Evolutionary conservation across 805 yeast genomes (phyloP).

Genomic region (Tetrapisispora namnaoensis): DNA sequence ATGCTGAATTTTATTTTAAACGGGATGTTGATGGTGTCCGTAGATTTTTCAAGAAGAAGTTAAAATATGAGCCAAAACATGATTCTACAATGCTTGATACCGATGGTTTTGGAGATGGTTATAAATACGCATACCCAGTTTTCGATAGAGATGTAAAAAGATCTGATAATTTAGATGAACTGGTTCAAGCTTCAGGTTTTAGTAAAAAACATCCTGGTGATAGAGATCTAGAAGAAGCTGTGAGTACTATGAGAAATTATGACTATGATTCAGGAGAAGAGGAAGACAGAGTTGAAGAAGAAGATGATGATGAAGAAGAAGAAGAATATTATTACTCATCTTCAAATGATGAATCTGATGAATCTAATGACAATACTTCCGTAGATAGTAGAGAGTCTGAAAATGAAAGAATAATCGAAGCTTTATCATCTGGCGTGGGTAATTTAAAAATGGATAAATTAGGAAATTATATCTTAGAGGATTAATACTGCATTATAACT

Average conservation of each 20-base stretch:
- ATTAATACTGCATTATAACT: conserved; percentile 5
- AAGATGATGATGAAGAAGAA: conserved; percentile 35
- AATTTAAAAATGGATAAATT: conserved; percentile 71
- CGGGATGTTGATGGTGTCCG: conserved; percentile 90
- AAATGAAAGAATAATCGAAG: conserved; percentile 58
- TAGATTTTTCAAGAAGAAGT: conserved; percentile 68
- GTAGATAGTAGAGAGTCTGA: conserved; percentile 34
- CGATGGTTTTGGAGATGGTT: conserved; percentile 78
- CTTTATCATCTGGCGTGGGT: conserved; percentile 51
- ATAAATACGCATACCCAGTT: conserved; percentile 63
- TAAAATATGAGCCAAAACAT: conserved; percentile 58
- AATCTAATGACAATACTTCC: conserved; percentile 23
- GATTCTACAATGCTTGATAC: conserved; percentile 67
- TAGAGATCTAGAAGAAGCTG: conserved; percentile 68
- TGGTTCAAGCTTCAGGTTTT: conserved; percentile 86
- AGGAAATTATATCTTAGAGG: conserved; percentile 69
- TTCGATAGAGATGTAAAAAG: conserved; percentile 70
- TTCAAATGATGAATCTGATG: conserved; percentile 21
- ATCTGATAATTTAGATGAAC: conserved; percentile 61
- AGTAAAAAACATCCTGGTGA: conserved; percentile 44
- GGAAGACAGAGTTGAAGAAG: conserved; percentile 43
- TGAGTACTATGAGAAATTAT: conserved; percentile 50
- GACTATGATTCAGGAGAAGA: conserved; percentile 25
- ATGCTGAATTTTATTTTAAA: conserved; percentile 79
- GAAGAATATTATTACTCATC: conserved; percentile 22